Evolutionary conservation across 495 filamentous ascomycete genomes (phyloP).

Genomic region (Aspergillus panamensis): DNA sequence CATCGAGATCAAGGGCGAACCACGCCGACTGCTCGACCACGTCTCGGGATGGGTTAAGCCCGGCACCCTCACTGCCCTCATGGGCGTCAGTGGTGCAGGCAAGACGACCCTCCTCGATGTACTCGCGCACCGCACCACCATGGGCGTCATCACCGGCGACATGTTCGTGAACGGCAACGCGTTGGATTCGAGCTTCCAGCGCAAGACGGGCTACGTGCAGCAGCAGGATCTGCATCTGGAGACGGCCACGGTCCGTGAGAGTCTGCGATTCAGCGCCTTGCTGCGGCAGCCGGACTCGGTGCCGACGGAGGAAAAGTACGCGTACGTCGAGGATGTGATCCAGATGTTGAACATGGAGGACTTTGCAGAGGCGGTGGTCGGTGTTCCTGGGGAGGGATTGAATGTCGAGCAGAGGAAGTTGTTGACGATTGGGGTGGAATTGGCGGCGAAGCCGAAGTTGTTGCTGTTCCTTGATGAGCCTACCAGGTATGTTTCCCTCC

Average conservation of each 20-base stretch:
- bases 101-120: constrained; percentile 64
- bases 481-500: constrained; percentile 43
- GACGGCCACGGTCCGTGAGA: constrained; percentile 81
- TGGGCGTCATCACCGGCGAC: constrained; percentile 50
- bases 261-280: constrained; percentile 77
- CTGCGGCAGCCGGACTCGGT: constrained; percentile 67
- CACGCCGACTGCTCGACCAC: constrained; percentile 54
- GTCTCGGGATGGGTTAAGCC: constrained; percentile 64
- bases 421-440: constrained; percentile 83
- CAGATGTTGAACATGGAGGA: constrained; percentile 45
- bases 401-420: constrained; percentile 91
- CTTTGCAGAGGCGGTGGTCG: constrained; percentile 41
- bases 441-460: constrained; percentile 80
- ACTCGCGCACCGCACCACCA: constrained; percentile 50
- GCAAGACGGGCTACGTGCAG: constrained; percentile 90
- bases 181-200: constrained; percentile 71
- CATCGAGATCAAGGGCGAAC: constrained; percentile 54
- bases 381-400: constrained; percentile 53
- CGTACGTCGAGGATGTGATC: constrained; percentile 48
- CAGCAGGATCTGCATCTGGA: constrained; percentile 87
- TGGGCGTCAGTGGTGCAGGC: constrained; percentile 57
- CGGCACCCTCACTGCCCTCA: constrained; percentile 61
- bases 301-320: constrained; percentile 41
- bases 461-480: constrained; percentile 89
- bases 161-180: constrained; percentile 47